Base-by-base conservation (phyloP, 352 stramenopile genomes). In the Globisporangium nunn region DNA sequence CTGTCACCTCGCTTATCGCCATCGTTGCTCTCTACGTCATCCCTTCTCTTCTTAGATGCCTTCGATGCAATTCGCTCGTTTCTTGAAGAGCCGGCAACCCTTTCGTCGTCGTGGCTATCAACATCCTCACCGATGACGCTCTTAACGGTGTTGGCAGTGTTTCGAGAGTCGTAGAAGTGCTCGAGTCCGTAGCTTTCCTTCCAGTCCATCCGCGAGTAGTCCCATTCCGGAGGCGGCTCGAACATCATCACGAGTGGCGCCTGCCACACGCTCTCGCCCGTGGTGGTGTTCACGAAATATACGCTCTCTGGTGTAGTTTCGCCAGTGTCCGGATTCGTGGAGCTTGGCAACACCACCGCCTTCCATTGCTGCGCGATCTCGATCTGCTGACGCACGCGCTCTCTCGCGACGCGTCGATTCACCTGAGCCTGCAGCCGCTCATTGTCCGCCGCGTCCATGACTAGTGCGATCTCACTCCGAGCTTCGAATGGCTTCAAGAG, bases 231-330 rank as follows among this genome's bases (percentile, higher is more conserved):
- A 11, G 81, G 81, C 10, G 75, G 63, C 59, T 90, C 70, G 49
- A 80, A 92, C 18, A 68, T 54, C 68, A 90, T 88, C 1, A 57
- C 75, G 1, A 74, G 52, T 1, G 81, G 81, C 7, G 64, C 50
- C 2, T 88, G 69, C 81, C 79, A 90, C 8, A 64, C 62, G 47
- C 68, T 88, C 45, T 81, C 68, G 1, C 74, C 74, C 2, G 81
- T 92, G 14, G 54, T n/a, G 8, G 43, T 47, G 54, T 92, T 87
- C 15, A 64, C 66, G 57, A 72, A 92, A 50, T 87, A 92, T 35
- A 67, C 63, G 47, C 75, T 63, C 3, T 75, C 63, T 2, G 58
- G 37, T 2, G 12, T 47, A 14, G 31, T 31, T 4, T 60, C 57
- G 3, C 37, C 50, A 5, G 37, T 58, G 30, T 66, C 55, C 10